phyloP scores from a whole-genome alignment of 2,329 filamentous ascomycete genomes.

The Fusarium sp. region DNA sequence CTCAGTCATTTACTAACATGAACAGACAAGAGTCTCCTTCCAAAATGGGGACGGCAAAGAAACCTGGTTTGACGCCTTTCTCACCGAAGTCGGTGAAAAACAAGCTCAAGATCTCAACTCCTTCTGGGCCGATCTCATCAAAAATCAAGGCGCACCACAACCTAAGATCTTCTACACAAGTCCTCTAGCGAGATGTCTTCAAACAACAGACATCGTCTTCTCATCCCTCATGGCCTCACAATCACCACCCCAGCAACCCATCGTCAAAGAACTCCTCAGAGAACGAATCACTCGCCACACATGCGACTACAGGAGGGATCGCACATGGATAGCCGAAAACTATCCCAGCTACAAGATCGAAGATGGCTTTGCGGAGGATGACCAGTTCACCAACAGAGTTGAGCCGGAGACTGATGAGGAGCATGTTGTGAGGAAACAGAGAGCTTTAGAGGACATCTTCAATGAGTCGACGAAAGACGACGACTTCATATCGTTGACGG shows the following conservation, averaged over 20 bases:
- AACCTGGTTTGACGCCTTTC: constrained; percentile 58
- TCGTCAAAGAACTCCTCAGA: constrained; percentile 68
- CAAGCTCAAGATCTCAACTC: constrained; percentile 64
- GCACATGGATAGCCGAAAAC: constrained; percentile 59
- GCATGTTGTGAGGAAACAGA: constrained; percentile 57
- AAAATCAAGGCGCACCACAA: constrained; percentile 60
- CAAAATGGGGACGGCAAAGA: constrained; percentile 54
- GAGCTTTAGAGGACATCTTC: constrained; percentile 61
- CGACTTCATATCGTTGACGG: constrained; percentile 61
- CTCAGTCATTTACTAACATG: neutral
- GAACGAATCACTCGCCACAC: constrained; percentile 72
- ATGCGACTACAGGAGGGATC: constrained; percentile 66
- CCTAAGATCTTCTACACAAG: constrained; percentile 68
- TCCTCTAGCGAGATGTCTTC: constrained; percentile 68
- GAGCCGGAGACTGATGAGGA: constrained; percentile 61
- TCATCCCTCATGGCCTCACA: constrained; percentile 51
- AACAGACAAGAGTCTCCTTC: constrained; percentile 51
- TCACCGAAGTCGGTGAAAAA: constrained; percentile 63
- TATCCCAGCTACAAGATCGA: constrained; percentile 67
- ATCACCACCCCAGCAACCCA: constrained; percentile 59
- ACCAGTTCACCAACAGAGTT: constrained; percentile 63
- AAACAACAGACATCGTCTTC: constrained; percentile 66
- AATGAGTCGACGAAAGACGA: constrained; percentile 50
- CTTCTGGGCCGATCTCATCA: constrained; percentile 63
- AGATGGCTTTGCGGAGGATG: constrained; percentile 64